Conservation (phyloP, 2,329 filamentous ascomycete species). For the Colletotrichum falcatum region DNA sequence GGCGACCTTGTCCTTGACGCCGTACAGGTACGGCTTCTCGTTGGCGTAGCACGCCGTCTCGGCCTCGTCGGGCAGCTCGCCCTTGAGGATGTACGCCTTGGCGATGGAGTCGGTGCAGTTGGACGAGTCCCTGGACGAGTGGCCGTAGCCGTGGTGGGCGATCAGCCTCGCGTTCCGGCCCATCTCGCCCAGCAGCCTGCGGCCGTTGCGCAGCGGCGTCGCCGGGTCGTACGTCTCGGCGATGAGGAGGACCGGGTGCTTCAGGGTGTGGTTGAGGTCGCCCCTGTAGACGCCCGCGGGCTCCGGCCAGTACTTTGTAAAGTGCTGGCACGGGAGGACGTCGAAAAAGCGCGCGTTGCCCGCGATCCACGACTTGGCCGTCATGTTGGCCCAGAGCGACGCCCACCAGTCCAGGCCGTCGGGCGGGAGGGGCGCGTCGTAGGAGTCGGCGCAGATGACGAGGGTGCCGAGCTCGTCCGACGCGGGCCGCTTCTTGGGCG, state of each 20-base stretch:
- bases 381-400: constrained; percentile 61
- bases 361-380: constrained; percentile 57
- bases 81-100: constrained; percentile 55
- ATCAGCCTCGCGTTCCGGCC: constrained; percentile 61
- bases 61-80: constrained; percentile 53
- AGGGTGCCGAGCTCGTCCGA: constrained; percentile 55
- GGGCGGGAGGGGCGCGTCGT: constrained; percentile 55
- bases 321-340: constrained; percentile 61
- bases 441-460: constrained; percentile 61
- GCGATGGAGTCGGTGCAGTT: constrained; percentile 58
- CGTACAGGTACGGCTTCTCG: constrained; percentile 61
- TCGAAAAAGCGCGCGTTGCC: constrained; percentile 60
- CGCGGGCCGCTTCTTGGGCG: constrained; percentile 46
- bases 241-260: constrained; percentile 59
- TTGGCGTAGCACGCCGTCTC: constrained; percentile 62
- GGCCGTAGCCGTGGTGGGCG: constrained; percentile 63
- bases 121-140: constrained; percentile 59
- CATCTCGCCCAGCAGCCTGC: constrained; percentile 58
- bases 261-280: constrained; percentile 57
- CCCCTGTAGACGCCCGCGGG: constrained; percentile 62
- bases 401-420: constrained; percentile 59
- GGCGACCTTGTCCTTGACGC: constrained; percentile 42
- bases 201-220: constrained; percentile 61
- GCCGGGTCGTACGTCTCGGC: constrained; percentile 64
- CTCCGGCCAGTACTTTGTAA: constrained; percentile 57